A percentile compares a stretch with the other conserved stretches of the same genome.
Conservation (phyloP, 1,284 basidiomycete genomes). For the Boletus sp. region DNA sequence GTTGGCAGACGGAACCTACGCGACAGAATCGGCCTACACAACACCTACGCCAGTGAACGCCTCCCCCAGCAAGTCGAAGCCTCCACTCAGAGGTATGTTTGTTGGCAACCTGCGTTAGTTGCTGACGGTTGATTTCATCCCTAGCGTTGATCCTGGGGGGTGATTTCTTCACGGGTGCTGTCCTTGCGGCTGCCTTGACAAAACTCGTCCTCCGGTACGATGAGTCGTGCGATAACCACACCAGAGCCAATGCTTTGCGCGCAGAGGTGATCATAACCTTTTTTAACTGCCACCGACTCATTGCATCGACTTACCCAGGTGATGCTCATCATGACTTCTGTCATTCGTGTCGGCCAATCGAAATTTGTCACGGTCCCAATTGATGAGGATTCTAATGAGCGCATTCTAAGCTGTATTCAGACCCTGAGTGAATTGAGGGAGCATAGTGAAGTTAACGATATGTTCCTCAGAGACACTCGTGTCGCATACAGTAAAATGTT, state of each 20-base stretch:
- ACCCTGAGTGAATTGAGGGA: conserved; percentile 79
- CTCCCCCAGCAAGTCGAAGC: conserved; percentile 87
- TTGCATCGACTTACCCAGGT: conserved; percentile 44
- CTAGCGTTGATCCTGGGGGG: conserved; percentile 86
- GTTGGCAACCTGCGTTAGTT: neutral
- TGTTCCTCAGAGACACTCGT: conserved; percentile 93
- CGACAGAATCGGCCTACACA: conserved; percentile 91
- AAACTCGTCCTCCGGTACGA: conserved; percentile 88
- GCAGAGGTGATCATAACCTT: conserved; percentile 65
- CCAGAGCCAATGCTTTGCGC: conserved; percentile 68
- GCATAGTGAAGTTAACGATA: conserved; percentile 64
- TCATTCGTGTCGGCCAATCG: conserved; percentile 95
- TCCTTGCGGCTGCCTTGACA: conserved; percentile 84
- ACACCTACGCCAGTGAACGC: conserved; percentile 63
- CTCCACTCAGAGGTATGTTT: conserved; percentile 72
- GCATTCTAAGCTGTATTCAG: conserved; percentile 95
- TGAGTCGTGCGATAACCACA: conserved; percentile 55
- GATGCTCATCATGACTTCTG: conserved; percentile 97
- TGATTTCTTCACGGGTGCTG: conserved; percentile 95
- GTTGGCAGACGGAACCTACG: conserved; percentile 96
- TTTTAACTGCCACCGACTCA: conserved; percentile 1
- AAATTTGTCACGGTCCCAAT: conserved; percentile 92
- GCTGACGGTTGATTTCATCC: neutral
- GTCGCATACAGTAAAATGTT: conserved; percentile 95
- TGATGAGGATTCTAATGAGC: conserved; percentile 96